Evolutionary conservation across 768 basidiomycete species (phyloP).

Genomic region (Coprinopsis marcescibilis): DNA sequence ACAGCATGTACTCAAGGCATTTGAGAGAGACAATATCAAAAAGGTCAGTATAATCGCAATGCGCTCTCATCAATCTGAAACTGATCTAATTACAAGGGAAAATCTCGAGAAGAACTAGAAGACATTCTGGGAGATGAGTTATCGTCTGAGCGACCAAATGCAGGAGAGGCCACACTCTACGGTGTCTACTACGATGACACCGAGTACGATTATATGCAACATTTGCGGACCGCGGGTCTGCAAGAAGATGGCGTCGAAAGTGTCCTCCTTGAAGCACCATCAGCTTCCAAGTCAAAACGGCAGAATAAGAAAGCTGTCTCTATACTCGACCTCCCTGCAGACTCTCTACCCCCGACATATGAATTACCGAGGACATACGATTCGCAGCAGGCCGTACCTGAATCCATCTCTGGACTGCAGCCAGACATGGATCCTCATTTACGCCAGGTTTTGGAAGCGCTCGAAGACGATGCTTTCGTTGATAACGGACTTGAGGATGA

Average conservation of each 20-base stretch:
- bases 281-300: slow-evolving; percentile 29
- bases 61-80: neutral
- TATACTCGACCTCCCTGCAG: slow-evolving; percentile 61
- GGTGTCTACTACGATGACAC: slow-evolving; percentile 95
- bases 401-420: slow-evolving; percentile 81
- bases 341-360: slow-evolving; percentile 61
- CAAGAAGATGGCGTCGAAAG: slow-evolving; percentile 80
- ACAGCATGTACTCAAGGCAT: slow-evolving; percentile 81
- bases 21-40: slow-evolving; percentile 66
- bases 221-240: slow-evolving; percentile 73
- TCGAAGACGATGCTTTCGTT: slow-evolving; percentile 95
- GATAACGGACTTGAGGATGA: slow-evolving; percentile 69
- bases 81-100: slow-evolving; percentile 44
- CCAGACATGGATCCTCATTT: slow-evolving; percentile 97
- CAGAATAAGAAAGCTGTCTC: slow-evolving; percentile 30
- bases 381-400: slow-evolving; percentile 71
- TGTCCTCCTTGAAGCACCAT: slow-evolving; percentile 73
- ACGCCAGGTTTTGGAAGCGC: slow-evolving; percentile 85
- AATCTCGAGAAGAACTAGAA: slow-evolving; percentile 80
- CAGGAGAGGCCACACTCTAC: slow-evolving; percentile 85
- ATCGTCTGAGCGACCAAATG: slow-evolving; percentile 30
- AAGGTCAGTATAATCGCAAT: slow-evolving; percentile 51
- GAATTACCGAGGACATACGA: slow-evolving; percentile 76
- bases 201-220: slow-evolving; percentile 98
- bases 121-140: slow-evolving; percentile 30